phyloP scores from a whole-genome alignment of 306 rosid genomes.

The Vicia faba region DNA sequence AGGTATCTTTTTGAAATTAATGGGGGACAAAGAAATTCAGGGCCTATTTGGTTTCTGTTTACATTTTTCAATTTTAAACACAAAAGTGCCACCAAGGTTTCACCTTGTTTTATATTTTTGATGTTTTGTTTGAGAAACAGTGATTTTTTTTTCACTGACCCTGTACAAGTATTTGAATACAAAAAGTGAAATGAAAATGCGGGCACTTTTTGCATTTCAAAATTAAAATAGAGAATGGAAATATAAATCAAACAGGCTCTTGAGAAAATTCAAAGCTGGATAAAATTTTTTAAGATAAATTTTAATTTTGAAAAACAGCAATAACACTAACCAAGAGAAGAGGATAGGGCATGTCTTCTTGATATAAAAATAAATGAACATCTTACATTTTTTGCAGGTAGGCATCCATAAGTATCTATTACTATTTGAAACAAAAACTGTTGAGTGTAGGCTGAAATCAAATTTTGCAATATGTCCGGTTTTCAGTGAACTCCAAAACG shows the following conservation, averaged over 20 bases:
- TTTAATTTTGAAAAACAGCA: not conserved
- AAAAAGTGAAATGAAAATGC: not conserved
- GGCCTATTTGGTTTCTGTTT: not conserved
- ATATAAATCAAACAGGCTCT: conserved; percentile 17
- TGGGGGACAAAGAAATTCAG: conserved; percentile 1
- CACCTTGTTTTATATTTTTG: not conserved
- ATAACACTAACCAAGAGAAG: not conserved
- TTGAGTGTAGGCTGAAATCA: conserved; percentile 10
- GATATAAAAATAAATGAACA: conserved; percentile 6
- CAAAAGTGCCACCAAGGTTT: not conserved
- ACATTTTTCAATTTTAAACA: not conserved
- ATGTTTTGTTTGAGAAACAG: conserved; percentile 2
- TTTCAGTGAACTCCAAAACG: conserved; percentile 24
- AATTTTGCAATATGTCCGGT: conserved; percentile 6
- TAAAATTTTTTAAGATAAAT: conserved; percentile 10
- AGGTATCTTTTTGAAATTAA: conserved; percentile 25
- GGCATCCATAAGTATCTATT: not conserved
- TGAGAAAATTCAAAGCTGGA: conserved; percentile 5
- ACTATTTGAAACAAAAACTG: not conserved
- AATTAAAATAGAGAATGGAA: not conserved
- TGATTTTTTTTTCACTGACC: not conserved
- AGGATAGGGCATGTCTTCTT: conserved; percentile 16
- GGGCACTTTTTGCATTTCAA: not conserved
- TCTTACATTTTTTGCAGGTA: conserved; percentile 15
- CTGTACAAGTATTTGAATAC: conserved; percentile 1